Percentiles rank a stretch among this genome's conserved stretches.
These are phyloP conservation scores for Malus asiatica DNA, from an alignment of 306 rosid genomes.

Conservation along the genomic window DNA sequence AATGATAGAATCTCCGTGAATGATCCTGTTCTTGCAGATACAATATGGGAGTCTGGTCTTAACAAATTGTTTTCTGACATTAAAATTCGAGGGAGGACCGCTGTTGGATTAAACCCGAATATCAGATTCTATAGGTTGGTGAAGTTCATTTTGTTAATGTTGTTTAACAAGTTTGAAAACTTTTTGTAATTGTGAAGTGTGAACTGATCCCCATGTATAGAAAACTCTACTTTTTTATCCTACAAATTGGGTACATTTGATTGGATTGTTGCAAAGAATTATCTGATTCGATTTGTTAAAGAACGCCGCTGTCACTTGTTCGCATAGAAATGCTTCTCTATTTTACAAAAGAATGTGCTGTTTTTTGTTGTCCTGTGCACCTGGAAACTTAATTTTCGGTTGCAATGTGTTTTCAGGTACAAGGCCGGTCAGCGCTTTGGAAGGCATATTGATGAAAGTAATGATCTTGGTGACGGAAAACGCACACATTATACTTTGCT, in stretches of 20 bases:
- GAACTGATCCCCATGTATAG: too few relatives aligned
- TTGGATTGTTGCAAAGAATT: too few relatives aligned
- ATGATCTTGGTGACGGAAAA: slow-evolving; percentile 65
- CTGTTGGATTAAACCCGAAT: slow-evolving; percentile 83
- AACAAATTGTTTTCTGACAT: slow-evolving; percentile 52
- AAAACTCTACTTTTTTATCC: background rate
- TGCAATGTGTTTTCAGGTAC: slow-evolving; percentile 45
- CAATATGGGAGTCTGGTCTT: slow-evolving; percentile 76
- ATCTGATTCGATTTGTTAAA: background rate
- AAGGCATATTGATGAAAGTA: slow-evolving; percentile 86
- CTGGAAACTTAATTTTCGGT: background rate
- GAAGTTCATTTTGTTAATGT: background rate
- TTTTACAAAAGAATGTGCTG: background rate
- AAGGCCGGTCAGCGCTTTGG: slow-evolving; percentile 84
- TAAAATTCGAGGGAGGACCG: slow-evolving; percentile 57
- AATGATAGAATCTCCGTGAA: slow-evolving; percentile 70
- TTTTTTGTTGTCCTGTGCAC: background rate
- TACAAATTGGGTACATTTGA: too few relatives aligned
- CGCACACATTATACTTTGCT: slow-evolving; percentile 73
- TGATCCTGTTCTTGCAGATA: slow-evolving; percentile 60
- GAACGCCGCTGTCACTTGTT: slow-evolving; percentile 9
- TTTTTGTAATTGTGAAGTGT: background rate
- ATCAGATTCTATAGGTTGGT: slow-evolving; percentile 77
- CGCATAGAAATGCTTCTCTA: background rate
- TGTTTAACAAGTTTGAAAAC: background rate